Evolutionary conservation across 192 early-diverging fungal genomes (phyloP).

Genomic region (Backusella circina): DNA sequence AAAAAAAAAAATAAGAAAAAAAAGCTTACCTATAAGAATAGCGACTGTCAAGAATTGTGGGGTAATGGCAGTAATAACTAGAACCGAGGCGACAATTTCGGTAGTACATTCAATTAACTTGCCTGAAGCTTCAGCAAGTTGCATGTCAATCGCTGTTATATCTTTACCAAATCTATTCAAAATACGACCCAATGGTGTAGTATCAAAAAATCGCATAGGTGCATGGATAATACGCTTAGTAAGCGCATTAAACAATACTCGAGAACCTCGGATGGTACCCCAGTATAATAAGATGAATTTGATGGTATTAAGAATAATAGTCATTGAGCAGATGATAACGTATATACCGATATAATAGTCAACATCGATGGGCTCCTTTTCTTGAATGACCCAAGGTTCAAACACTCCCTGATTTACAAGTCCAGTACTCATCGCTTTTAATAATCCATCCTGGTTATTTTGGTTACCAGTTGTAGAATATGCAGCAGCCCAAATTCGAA

Average conservation of each 20-base stretch:
- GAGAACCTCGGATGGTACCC: conserved; percentile 35
- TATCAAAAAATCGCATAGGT: conserved; percentile 62
- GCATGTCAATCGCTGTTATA: conserved; percentile 67
- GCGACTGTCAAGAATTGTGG: conserved; percentile 38
- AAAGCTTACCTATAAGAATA: conserved; percentile 32
- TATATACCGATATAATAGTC: conserved; percentile 43
- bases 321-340: conserved; percentile 11
- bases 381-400: conserved; percentile 5
- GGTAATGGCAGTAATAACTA: conserved; percentile 40
- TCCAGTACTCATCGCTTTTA: neutral
- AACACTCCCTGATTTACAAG: neutral
- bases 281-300: conserved; percentile 21
- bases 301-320: conserved; percentile 12
- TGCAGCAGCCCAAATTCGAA: conserved; percentile 10
- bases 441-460: neutral
- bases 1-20: conserved; percentile 24
- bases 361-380: conserved; percentile 21
- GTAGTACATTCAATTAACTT: conserved; percentile 37
- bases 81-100: conserved; percentile 29
- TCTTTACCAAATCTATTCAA: conserved; percentile 86
- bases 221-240: conserved; percentile 40
- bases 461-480: neutral
- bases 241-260: conserved; percentile 30
- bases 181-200: conserved; percentile 77
- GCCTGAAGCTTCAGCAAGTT: conserved; percentile 18